Evolutionary conservation across 768 basidiomycete genomes (phyloP).

Genomic region (Boletus tomentosulus): DNA sequence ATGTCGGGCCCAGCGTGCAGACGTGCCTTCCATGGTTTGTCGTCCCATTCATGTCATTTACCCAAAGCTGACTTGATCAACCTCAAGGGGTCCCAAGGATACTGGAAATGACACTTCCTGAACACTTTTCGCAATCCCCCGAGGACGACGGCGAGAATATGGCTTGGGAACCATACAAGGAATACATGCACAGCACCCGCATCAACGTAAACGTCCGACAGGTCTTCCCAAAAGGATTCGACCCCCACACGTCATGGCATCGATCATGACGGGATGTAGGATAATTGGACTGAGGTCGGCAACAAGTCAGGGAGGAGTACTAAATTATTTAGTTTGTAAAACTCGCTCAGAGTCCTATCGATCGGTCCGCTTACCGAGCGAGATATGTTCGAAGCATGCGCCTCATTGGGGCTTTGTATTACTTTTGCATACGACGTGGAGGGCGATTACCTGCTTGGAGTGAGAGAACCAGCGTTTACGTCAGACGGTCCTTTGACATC

Average conservation of each 20-base stretch:
- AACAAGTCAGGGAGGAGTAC: background rate
- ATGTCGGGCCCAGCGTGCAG: slow-evolving; percentile 89
- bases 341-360: slow-evolving; percentile 5
- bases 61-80: background rate
- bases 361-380: slow-evolving; percentile 9
- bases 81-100: slow-evolving; percentile 78
- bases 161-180: slow-evolving; percentile 59
- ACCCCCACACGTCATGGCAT: slow-evolving; percentile 22
- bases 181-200: slow-evolving; percentile 63
- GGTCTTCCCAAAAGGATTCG: slow-evolving; percentile 73
- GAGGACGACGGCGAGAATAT: slow-evolving; percentile 24
- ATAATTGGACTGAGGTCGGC: background rate
- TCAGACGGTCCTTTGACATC: slow-evolving; percentile 24
- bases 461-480: background rate
- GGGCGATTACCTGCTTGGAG: background rate
- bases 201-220: slow-evolving; percentile 94
- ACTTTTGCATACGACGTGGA: background rate
- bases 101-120: slow-evolving; percentile 74
- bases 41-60: background rate
- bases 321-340: background rate
- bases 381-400: slow-evolving; percentile 4
- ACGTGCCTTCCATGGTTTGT: slow-evolving; percentile 88
- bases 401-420: background rate
- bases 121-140: slow-evolving; percentile 39
- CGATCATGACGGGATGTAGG: background rate